Conservation (phyloP, 2,329 filamentous ascomycete species). For the Colletotrichum gloeosporioides region DNA sequence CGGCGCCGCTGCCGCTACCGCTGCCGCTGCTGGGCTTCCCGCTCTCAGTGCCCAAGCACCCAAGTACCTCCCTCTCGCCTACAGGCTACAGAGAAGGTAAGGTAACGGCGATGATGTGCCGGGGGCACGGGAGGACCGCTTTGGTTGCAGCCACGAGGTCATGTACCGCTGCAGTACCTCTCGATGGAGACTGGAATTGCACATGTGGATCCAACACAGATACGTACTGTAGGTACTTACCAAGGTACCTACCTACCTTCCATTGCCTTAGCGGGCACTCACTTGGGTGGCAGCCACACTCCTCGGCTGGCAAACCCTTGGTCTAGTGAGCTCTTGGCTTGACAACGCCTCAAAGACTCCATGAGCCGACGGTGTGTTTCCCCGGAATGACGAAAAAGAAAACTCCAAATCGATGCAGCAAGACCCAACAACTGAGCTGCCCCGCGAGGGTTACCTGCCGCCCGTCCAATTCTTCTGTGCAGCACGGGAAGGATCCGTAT, state of each 20-base stretch:
- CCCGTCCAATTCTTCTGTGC: not conserved
- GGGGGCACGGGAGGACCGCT: conserved; percentile 7
- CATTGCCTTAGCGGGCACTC: not conserved
- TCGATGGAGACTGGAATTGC: not conserved
- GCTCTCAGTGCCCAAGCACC: not conserved
- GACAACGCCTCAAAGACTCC: not conserved
- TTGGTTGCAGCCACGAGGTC: conserved; percentile 18
- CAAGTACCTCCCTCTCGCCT: not conserved
- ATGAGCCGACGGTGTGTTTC: conserved; percentile 14
- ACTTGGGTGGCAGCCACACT: not conserved
- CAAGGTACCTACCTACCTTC: not conserved
- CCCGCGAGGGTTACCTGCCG: not conserved
- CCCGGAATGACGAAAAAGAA: conserved; percentile 17
- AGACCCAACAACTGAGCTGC: not conserved
- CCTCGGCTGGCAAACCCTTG: not conserved
- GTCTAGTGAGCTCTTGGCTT: not conserved
- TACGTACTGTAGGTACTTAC: not conserved
- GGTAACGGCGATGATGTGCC: not conserved
- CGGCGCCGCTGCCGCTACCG: not conserved
- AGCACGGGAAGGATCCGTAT: not conserved
- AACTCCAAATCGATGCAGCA: not conserved
- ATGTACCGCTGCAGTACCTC: conserved; percentile 15
- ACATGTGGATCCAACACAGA: not conserved
- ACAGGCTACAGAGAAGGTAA: not conserved
- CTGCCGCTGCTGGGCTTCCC: not conserved